Percentiles rank a stretch among this genome's conserved stretches.
Conservation (phyloP, 2,329 filamentous ascomycete genomes). For the Parastagonospora nodorum region DNA sequence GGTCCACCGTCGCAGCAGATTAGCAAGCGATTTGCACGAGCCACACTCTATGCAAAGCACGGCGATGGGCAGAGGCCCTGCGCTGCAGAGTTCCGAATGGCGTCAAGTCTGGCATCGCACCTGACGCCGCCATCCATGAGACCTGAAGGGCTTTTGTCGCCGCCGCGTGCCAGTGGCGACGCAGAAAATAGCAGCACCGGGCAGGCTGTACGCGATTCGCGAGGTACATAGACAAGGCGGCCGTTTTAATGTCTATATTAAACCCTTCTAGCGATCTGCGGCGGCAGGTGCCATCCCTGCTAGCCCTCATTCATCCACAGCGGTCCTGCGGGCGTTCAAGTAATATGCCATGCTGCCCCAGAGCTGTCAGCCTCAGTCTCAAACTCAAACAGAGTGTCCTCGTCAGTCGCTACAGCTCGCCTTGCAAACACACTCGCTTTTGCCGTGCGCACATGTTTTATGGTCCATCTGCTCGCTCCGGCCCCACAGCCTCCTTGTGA, state of each 20-base stretch:
- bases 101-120: neutral
- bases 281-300: conserved; percentile 32
- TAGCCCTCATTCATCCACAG: conserved; percentile 25
- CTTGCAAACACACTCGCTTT: conserved; percentile 13
- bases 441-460: conserved; percentile 2
- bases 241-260: conserved; percentile 11
- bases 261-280: conserved; percentile 27
- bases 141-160: too few relatives aligned
- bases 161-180: too few relatives aligned
- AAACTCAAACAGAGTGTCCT: conserved; percentile 17
- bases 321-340: conserved; percentile 20
- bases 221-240: neutral
- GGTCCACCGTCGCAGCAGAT: conserved; percentile 6
- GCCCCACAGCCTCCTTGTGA: conserved; percentile 22
- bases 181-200: neutral
- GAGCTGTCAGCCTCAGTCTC: conserved; percentile 11
- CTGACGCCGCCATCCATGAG: too few relatives aligned
- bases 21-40: conserved; percentile 13
- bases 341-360: conserved; percentile 16
- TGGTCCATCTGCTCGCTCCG: conserved; percentile 17
- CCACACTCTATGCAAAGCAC: conserved; percentile 7
- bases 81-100: conserved; percentile 3
- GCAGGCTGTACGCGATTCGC: neutral
- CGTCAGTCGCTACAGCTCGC: conserved; percentile 21
- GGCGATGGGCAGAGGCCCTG: neutral